Base-by-base conservation (phyloP, 2,329 filamentous ascomycete species). In the Cryphonectria naterciae region DNA sequence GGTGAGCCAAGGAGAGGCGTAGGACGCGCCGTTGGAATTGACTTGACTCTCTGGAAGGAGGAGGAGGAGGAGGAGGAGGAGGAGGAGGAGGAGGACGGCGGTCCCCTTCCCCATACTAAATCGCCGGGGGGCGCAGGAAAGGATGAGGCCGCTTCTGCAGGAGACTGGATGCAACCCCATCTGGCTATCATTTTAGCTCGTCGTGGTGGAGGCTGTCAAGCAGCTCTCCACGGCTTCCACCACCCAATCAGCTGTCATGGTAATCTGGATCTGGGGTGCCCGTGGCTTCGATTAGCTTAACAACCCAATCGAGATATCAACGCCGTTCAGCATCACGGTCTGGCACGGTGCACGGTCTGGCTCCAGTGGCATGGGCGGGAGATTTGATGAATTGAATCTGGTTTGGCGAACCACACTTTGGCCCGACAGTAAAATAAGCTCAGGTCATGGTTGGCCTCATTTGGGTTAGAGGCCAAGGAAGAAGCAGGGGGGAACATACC, bases 251-350 rank as follows among this genome's bases (percentile, higher is more conserved):
- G 63, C 61, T 67, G 65, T 49, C 64, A 32, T 32, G 46, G 43
- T 37, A 4, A 3, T 64, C 60, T 54, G 49, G 56, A n/a, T 37
- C 41, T 68, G 52, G 60, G 35, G 39, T n/a, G 46, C 69, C 39
- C 37, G 43, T 39, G 46, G 58, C 43, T 60, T 46, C 62, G 56
- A 67, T 61, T 49, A 62, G 64, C 56, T 62, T 63, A 25, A 25
- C 39, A 67, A 67, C 70, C 68, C 58, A 70, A 72, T 67, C 68
- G 37, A 72, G 68, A 64, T 46, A 64, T 65, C 70, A 72, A 65
- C 19, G 15, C 60, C 61, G 22, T 28, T 7, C 19, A 22, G n/a
- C 19, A 56, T 39, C 43, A 22, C n/a, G 46, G 46, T 22, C 46
- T 49, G 46, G 46, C 46, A 49, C 46, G 25, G 25, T 22, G 11